Base-by-base conservation (phyloP, 192 early-diverging fungal species). In the Linderina pennispora region DNA sequence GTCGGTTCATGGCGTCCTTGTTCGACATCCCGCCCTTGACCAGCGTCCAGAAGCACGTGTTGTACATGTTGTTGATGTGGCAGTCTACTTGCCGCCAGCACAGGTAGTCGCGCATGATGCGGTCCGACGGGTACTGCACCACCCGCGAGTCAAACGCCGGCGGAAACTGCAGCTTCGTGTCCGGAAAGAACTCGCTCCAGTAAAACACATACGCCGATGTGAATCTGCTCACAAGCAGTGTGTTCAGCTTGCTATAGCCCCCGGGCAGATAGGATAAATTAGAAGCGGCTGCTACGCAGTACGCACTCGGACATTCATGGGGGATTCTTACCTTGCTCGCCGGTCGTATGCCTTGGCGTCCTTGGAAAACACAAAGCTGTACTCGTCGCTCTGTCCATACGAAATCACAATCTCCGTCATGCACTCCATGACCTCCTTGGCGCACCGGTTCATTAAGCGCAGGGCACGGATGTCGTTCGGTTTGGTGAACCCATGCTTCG, bases 351-450 rank as follows among this genome's bases (percentile, higher is more conserved):
- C 62, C 38, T 80, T 77, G 4, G 77, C 67, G 2, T 67, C 50
- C 40, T 81, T 74, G 17, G 65, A 50, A 23, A 94, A 77, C 11
- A 89, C 73, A 78, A 94, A 91, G 63, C 84, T 71, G 72, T 79
- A 98, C 62, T 98, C 94, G 62, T 98, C 94, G 56, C 86, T 89
- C 66, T 98, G 82, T 16, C 94, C 96, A 55, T 94, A 98, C 14
- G 84, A 86, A 0, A 95, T 33, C 22, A 86, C 66, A 37, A 92
- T 83, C 57, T 92, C 91, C 10, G 74, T 64, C 35, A 91, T 76
- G 43, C 85, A 80, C 28, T 81, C 63, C 85, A 95, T 87, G n/a
- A 92, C 88, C 14, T 50, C 53, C 26, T 66, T 61, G n/a, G 88
- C 90, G 33, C 81, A 85, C 15, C 77, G 74, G 55, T 90, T 91